Percentiles rank a stretch among this genome's conserved stretches.
These are phyloP conservation scores for Nannizziopsis barbatae DNA, from an alignment of 2,329 filamentous ascomycete genomes.

Conservation along the genomic window DNA sequence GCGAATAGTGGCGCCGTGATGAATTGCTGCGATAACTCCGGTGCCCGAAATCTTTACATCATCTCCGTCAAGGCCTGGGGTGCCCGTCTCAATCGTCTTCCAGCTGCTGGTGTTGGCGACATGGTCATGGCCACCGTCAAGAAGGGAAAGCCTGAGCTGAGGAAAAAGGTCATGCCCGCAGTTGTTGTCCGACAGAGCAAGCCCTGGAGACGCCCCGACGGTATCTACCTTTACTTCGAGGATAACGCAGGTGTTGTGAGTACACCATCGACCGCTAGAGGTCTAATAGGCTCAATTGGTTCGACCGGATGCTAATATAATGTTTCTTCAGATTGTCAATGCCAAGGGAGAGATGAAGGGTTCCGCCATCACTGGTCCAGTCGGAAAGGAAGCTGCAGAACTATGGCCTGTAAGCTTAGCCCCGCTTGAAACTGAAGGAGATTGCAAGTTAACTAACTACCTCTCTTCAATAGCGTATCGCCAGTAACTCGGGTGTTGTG, in stretches of 20 bases:
- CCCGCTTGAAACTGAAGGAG: not conserved
- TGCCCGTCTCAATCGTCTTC: conserved; percentile 93
- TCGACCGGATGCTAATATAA: too few species aligned
- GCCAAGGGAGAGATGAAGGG: conserved; percentile 99
- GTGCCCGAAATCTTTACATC: conserved; percentile 98
- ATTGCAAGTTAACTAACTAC: not conserved
- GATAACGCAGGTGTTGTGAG: conserved; percentile 98
- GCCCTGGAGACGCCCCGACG: conserved; percentile 97
- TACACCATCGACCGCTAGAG: conserved; percentile 29
- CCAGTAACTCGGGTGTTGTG: conserved; percentile 98
- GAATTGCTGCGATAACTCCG: conserved; percentile 99
- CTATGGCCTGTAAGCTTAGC: conserved; percentile 74
- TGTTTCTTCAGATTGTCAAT: conserved; percentile 78
- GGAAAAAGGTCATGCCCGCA: conserved; percentile 99
- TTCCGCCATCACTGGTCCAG: conserved; percentile 95
- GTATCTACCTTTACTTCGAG: conserved; percentile 99
- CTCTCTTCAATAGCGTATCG: conserved; percentile 63
- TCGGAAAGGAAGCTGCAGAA: conserved; percentile 99
- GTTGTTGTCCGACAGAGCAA: conserved; percentile 98
- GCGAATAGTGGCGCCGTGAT: conserved; percentile 81
- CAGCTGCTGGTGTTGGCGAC: conserved; percentile 94
- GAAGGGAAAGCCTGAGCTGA: conserved; percentile 99
- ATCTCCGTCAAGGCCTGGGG: conserved; percentile 99
- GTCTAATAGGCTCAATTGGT: too few species aligned
- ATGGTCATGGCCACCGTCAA: conserved; percentile 99